Evolutionary conservation across 2,329 filamentous ascomycete genomes (phyloP).

Genomic region (Verticillium dahliae): DNA sequence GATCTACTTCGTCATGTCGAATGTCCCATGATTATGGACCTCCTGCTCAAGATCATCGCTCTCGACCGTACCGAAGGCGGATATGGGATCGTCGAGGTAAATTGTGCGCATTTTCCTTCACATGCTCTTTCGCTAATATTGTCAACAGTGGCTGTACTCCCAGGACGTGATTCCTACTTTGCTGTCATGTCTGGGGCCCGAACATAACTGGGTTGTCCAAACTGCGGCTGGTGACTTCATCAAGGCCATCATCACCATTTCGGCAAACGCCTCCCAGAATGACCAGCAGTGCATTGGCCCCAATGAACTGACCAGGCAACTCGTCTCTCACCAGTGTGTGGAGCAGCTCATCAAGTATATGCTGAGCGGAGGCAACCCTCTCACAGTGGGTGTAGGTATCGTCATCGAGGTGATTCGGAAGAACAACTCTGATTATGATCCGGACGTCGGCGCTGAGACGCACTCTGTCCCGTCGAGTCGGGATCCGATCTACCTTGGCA

Average conservation of each 20-base stretch:
- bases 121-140: constrained; percentile 3
- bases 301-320: constrained; percentile 89
- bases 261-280: constrained; percentile 94
- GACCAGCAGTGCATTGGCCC: constrained; percentile 98
- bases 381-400: constrained; percentile 95
- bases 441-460: constrained; percentile 77
- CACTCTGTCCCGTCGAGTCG: constrained; percentile 74
- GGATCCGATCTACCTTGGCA: constrained; percentile 94
- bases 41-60: constrained; percentile 93
- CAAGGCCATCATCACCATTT: constrained; percentile 98
- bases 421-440: constrained; percentile 98
- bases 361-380: constrained; percentile 85
- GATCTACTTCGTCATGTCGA: constrained; percentile 91
- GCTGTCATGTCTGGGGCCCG: constrained; percentile 77
- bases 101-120: constrained; percentile 19
- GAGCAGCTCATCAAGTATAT: constrained; percentile 84
- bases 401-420: constrained; percentile 98
- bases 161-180: constrained; percentile 83
- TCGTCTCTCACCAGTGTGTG: constrained; percentile 81
- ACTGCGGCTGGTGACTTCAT: constrained; percentile 96
- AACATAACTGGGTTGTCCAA: constrained; percentile 84
- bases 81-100: constrained; percentile 86
- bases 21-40: constrained; percentile 96
- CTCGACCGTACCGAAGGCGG: constrained; percentile 88
- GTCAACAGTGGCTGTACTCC: constrained; percentile 75